These are phyloP conservation scores for Madurella mycetomatis DNA, from an alignment of 2,329 filamentous ascomycete species.

Conservation along the genomic window DNA sequence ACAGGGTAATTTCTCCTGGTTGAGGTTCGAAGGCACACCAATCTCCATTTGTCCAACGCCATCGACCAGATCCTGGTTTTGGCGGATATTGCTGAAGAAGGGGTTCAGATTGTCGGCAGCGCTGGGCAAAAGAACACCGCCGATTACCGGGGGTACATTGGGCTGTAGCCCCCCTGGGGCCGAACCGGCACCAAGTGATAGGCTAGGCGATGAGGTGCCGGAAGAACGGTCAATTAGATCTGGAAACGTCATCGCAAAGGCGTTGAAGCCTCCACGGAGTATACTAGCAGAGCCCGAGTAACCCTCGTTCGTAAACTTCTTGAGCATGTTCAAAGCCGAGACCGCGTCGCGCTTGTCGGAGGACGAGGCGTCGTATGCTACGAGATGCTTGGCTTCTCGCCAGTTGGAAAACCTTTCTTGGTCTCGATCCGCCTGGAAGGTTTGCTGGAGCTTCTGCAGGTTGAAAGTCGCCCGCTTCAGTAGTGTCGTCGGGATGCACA, in stretches of 20 bases:
- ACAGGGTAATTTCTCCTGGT: conserved; percentile 55
- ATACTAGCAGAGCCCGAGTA: conserved; percentile 72
- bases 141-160: conserved; percentile 70
- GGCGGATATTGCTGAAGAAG: conserved; percentile 93
- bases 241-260: conserved; percentile 65
- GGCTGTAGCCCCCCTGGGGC: conserved; percentile 39
- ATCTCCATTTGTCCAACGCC: conserved; percentile 81
- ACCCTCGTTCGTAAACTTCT: conserved; percentile 84
- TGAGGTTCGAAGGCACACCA: conserved; percentile 42
- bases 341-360: conserved; percentile 74
- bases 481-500: conserved; percentile 92
- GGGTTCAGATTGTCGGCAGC: conserved; percentile 69
- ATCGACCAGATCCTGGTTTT: conserved; percentile 91
- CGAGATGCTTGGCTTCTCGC: conserved; percentile 67
- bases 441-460: conserved; percentile 79
- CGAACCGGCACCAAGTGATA: conserved; percentile 45
- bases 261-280: conserved; percentile 74
- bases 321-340: conserved; percentile 79
- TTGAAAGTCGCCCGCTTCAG: conserved; percentile 89
- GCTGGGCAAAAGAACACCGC: conserved; percentile 77
- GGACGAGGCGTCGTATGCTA: conserved; percentile 83
- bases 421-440: conserved; percentile 69
- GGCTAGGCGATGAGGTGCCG: conserved; percentile 39
- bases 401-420: conserved; percentile 71
- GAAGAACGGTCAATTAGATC: conserved; percentile 54